These are phyloP conservation scores for Penicillium longicatenatum DNA, from an alignment of 495 filamentous ascomycete genomes.

Conservation along the genomic window DNA sequence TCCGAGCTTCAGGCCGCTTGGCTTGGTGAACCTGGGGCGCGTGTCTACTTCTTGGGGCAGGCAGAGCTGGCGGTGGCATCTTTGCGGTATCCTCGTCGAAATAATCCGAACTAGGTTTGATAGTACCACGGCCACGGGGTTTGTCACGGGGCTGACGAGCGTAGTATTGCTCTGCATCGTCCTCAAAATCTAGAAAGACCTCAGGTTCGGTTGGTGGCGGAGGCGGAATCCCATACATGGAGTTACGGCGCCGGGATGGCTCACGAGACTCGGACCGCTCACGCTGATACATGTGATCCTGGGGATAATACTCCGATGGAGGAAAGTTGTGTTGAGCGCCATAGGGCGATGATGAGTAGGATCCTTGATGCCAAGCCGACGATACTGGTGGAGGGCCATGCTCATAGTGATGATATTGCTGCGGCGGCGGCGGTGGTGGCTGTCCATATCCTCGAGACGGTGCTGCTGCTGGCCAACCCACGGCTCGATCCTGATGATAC, in stretches of 20 bases:
- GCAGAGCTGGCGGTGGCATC: conserved; percentile 46
- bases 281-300: conserved; percentile 19
- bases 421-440: conserved; percentile 25
- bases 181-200: conserved; percentile 29
- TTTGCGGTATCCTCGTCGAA: conserved; percentile 46
- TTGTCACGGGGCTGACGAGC: conserved; percentile 5
- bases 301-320: conserved; percentile 21
- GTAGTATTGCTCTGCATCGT: conserved; percentile 29
- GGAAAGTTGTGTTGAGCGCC: conserved; percentile 27
- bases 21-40: conserved; percentile 40
- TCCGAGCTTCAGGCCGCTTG: conserved; percentile 29
- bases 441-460: conserved; percentile 35
- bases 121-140: conserved; percentile 14
- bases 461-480: conserved; percentile 36
- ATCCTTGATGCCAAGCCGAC: conserved; percentile 31
- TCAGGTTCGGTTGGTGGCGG: conserved; percentile 21
- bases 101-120: conserved; percentile 21
- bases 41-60: conserved; percentile 31
- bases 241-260: conserved; percentile 34
- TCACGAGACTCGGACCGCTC: conserved; percentile 42
- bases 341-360: conserved; percentile 37
- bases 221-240: conserved; percentile 36
- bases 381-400: conserved; percentile 39
- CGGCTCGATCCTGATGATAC: conserved; percentile 38
- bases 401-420: conserved; percentile 27